A percentile compares a stretch with the other conserved stretches of the same genome.
These are phyloP conservation scores for Kwoniella bestiolae DNA, from an alignment of 768 basidiomycete genomes.

Conservation along the genomic window DNA sequence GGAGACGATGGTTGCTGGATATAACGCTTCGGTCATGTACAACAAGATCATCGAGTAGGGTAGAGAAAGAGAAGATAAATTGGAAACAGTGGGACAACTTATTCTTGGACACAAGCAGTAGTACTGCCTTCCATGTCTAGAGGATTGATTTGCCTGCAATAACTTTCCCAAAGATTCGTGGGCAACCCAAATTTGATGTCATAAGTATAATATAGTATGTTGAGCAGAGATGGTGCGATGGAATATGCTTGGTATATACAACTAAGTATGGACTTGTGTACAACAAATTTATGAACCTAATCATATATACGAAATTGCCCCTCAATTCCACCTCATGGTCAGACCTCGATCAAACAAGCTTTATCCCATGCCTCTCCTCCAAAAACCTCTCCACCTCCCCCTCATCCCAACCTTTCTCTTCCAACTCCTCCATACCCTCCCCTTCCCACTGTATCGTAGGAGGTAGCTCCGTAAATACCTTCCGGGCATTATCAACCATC, in stretches of 20 bases:
- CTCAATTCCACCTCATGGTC: neutral
- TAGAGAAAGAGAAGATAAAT: no score
- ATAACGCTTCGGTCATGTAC: constrained; percentile 57
- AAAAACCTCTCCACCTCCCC: constrained; percentile 37
- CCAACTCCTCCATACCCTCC: constrained; percentile 21
- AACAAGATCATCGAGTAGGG: constrained; percentile 55
- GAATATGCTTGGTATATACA: constrained; percentile 1
- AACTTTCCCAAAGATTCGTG: no score
- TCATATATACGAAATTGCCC: neutral
- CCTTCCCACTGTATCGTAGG: constrained; percentile 7
- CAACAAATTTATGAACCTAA: no score
- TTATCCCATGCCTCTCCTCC: constrained; percentile 47
- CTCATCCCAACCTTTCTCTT: constrained; percentile 25
- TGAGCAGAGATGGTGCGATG: neutral
- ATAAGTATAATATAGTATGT: no score
- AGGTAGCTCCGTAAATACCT: constrained; percentile 39
- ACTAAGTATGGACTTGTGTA: neutral
- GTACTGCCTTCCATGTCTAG: no score
- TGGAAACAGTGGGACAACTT: no score
- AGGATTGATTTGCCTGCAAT: no score
- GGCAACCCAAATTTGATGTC: no score
- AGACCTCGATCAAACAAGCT: constrained; percentile 21
- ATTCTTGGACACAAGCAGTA: no score
- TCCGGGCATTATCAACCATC: constrained; percentile 33
- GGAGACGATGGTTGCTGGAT: constrained; percentile 57